Conservation (phyloP, 2,329 filamentous ascomycete genomes). For the Mariannaea elegans region DNA sequence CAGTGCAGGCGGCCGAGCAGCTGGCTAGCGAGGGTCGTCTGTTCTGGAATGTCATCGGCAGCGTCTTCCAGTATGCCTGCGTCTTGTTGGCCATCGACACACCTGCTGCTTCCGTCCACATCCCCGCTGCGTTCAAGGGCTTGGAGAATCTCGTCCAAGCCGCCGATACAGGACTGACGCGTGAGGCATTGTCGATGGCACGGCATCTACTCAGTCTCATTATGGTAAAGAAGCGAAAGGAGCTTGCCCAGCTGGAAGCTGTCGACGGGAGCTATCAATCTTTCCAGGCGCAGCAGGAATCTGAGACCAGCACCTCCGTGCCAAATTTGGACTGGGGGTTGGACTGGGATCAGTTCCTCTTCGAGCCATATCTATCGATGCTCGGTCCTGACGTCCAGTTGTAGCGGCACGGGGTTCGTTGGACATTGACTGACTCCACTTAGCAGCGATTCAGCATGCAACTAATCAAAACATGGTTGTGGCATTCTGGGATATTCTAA, state of each 20-base stretch:
- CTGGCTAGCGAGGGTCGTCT: slow-evolving; percentile 27
- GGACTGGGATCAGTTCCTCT: slow-evolving; percentile 33
- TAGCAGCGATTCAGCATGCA: not conserved
- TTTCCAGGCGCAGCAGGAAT: slow-evolving; percentile 8
- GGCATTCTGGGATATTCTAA: not conserved
- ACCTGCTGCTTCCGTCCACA: slow-evolving; percentile 19
- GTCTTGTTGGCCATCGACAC: slow-evolving; percentile 35
- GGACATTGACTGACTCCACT: slow-evolving; percentile 8
- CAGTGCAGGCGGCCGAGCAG: slow-evolving; percentile 27
- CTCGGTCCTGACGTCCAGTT: slow-evolving; percentile 27
- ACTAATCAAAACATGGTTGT: slow-evolving; percentile 1
- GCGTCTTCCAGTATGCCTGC: slow-evolving; percentile 36
- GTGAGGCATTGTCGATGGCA: slow-evolving; percentile 32
- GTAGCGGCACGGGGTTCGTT: slow-evolving; percentile 7
- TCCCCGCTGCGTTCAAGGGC: slow-evolving; percentile 26
- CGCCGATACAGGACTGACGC: slow-evolving; percentile 30
- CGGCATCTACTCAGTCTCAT: slow-evolving; percentile 28
- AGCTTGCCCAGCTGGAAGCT: slow-evolving; percentile 31
- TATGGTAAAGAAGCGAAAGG: slow-evolving; percentile 30
- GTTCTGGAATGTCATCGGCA: slow-evolving; percentile 37
- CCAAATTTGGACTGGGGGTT: slow-evolving; percentile 20
- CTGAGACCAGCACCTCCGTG: slow-evolving; percentile 3
- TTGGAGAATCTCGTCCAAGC: slow-evolving; percentile 27
- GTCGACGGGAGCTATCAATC: slow-evolving; percentile 25
- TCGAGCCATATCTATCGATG: slow-evolving; percentile 33